Base-by-base conservation (phyloP, 192 early-diverging fungal genomes). In the Linnemannia elongata region DNA sequence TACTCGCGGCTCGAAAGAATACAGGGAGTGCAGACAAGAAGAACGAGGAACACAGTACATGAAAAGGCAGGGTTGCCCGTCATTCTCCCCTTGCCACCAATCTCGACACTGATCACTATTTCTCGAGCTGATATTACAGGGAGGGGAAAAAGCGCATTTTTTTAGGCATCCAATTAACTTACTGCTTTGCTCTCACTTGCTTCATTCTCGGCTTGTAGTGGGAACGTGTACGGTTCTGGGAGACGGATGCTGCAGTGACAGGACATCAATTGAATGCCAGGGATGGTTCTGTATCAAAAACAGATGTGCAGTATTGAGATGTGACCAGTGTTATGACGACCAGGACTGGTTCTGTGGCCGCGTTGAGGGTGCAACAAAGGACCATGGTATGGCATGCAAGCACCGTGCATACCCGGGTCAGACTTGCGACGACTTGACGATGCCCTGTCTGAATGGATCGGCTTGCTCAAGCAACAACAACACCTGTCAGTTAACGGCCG, bases 201-300 rank as follows among this genome's bases (percentile, higher is more conserved):
- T 44, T n/a, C 36, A 20, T 68, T 77, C n/a, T 69, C 22, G 41
- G 41, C n/a, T 22, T 24, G 24, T 69, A 83, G 82, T 42, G 45
- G 82, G 30, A 6, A 79, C 41, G 36, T 87, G 85, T 52, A 78
- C 79, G 4, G 72, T 81, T 24, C 79, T 63, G 5, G 80, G 79
- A 74, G 85, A 76, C 54, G 79, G 74, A 75, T 87, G 85, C 49
- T 87, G 85, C 33, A 74, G 60, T 8, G 42, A 78, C 35, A 81
- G 60, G 69, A 69, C 63, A 35, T 77, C 85, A n/a, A 41, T 87
- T 10, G 79, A 36, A 18, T 87, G 85, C 30, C 85, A 87, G 44
- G 85, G 85, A n/a, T 87, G 85, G 85, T 87, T 81, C 68, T 87
- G 85, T 78, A 81, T 87, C 35, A 27, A 36, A 3, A 39, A 41